Percentiles rank a stretch among this genome's conserved stretches.
These are phyloP conservation scores for Fomitopsis schrenkii DNA, from an alignment of 1,284 basidiomycete genomes.

Conservation along the genomic window DNA sequence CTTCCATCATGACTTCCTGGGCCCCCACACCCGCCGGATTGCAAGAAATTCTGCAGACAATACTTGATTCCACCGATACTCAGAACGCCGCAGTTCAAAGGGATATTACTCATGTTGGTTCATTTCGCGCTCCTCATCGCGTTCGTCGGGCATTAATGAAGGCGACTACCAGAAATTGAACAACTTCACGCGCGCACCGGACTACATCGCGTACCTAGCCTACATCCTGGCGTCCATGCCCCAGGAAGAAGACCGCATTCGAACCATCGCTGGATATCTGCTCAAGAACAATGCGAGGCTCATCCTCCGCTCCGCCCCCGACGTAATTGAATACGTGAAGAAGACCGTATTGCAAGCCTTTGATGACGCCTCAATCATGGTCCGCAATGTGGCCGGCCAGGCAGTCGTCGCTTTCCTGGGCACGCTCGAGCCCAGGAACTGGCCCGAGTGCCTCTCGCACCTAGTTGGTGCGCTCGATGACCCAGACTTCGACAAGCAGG, in stretches of 20 bases:
- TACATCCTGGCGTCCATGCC: constrained; percentile 85
- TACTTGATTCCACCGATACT: constrained; percentile 79
- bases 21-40: constrained; percentile 72
- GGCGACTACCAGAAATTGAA: constrained; percentile 71
- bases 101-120: constrained; percentile 69
- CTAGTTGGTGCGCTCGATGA: constrained; percentile 79
- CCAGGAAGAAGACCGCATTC: constrained; percentile 85
- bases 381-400: constrained; percentile 88
- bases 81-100: constrained; percentile 62
- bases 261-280: constrained; percentile 93
- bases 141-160: constrained; percentile 13
- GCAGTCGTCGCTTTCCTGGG: constrained; percentile 87
- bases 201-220: constrained; percentile 96
- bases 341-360: constrained; percentile 78
- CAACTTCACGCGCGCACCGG: constrained; percentile 82
- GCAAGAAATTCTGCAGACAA: constrained; percentile 82
- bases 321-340: constrained; percentile 81
- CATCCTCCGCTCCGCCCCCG: constrained; percentile 61
- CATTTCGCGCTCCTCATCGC: constrained; percentile 13
- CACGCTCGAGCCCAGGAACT: constrained; percentile 82
- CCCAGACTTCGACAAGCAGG: constrained; percentile 70
- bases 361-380: constrained; percentile 75
- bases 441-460: constrained; percentile 88
- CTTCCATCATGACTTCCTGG: constrained; percentile 58
- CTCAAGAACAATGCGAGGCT: constrained; percentile 92